Percentiles rank a stretch among this genome's conserved stretches.
phyloP scores from a whole-genome alignment of 2,329 filamentous ascomycete species.

The Xylariaceae sp. region DNA sequence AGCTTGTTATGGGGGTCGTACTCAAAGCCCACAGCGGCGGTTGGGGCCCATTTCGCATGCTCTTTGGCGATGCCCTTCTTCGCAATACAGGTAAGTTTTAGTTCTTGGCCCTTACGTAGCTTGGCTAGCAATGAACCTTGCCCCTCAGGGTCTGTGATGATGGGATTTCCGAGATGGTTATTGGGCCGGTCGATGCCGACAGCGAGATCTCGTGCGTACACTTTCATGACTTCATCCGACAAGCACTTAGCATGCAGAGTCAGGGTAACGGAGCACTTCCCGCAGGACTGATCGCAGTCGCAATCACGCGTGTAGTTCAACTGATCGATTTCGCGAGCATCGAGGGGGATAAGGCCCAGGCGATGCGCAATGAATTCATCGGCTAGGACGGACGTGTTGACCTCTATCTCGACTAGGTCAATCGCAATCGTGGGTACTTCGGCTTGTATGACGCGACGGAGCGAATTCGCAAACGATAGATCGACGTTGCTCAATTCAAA shows the following conservation, averaged over 20 bases:
- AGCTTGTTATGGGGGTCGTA: conserved; percentile 98
- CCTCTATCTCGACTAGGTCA: conserved; percentile 87
- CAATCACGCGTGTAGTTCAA: conserved; percentile 89
- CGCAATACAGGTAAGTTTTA: conserved; percentile 85
- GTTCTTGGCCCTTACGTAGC: conserved; percentile 81
- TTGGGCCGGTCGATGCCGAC: conserved; percentile 67
- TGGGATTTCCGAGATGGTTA: conserved; percentile 70
- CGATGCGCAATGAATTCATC: conserved; percentile 96
- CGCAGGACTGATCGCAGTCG: conserved; percentile 93
- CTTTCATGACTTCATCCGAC: conserved; percentile 82
- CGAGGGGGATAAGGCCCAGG: conserved; percentile 82
- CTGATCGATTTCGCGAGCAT: conserved; percentile 75
- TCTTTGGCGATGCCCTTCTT: conserved; percentile 99
- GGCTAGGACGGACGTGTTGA: conserved; percentile 91
- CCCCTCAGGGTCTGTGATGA: conserved; percentile 77
- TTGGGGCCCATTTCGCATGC: conserved; percentile 96
- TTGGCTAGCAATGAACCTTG: conserved; percentile 86
- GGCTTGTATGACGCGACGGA: conserved; percentile 85
- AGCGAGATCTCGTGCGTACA: conserved; percentile 85
- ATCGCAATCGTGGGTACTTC: conserved; percentile 94
- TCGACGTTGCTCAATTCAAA: conserved; percentile 89
- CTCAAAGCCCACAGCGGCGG: conserved; percentile 89
- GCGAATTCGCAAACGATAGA: conserved; percentile 85
- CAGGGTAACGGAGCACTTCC: conserved; percentile 82
- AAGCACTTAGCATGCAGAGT: conserved; percentile 82